A percentile compares a stretch with the other conserved stretches of the same genome.
These are phyloP conservation scores for Alternaria tenuissima DNA, from an alignment of 2,329 filamentous ascomycete genomes.

Conservation along the genomic window DNA sequence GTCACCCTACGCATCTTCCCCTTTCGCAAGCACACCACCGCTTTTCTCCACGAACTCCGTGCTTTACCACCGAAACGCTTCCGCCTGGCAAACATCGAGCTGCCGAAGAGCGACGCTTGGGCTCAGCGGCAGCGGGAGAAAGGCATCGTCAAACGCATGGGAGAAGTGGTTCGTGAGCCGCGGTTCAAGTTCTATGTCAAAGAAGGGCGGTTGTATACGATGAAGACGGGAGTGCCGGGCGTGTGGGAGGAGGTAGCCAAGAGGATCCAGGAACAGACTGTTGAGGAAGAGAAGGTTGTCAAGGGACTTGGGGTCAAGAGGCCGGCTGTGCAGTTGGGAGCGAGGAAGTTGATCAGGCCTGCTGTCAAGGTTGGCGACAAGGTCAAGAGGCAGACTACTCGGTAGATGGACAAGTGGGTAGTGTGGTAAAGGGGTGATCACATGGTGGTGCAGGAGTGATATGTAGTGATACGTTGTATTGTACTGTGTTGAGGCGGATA, in stretches of 20 bases:
- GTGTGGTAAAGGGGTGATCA: no score
- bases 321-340: constrained; percentile 1
- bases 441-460: background rate
- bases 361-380: constrained; percentile 13
- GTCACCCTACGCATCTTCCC: constrained; percentile 48
- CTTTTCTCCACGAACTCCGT: constrained; percentile 43
- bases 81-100: constrained; percentile 46
- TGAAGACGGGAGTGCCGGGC: constrained; percentile 43
- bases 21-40: constrained; percentile 40
- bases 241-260: constrained; percentile 47
- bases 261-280: constrained; percentile 40
- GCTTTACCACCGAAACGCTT: constrained; percentile 37
- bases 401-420: constrained; percentile 4
- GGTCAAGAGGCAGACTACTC: constrained; percentile 39
- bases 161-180: constrained; percentile 40
- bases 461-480: background rate
- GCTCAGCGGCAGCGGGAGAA: constrained; percentile 30
- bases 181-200: constrained; percentile 49
- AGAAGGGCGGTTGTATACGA: constrained; percentile 41
- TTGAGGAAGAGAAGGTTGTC: constrained; percentile 1
- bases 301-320: background rate
- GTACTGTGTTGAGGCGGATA: background rate
- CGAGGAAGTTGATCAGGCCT: constrained; percentile 3
- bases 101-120: constrained; percentile 35
- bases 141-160: constrained; percentile 22